Conservation (phyloP, 768 basidiomycete species). For the Boletus coccyginus region DNA sequence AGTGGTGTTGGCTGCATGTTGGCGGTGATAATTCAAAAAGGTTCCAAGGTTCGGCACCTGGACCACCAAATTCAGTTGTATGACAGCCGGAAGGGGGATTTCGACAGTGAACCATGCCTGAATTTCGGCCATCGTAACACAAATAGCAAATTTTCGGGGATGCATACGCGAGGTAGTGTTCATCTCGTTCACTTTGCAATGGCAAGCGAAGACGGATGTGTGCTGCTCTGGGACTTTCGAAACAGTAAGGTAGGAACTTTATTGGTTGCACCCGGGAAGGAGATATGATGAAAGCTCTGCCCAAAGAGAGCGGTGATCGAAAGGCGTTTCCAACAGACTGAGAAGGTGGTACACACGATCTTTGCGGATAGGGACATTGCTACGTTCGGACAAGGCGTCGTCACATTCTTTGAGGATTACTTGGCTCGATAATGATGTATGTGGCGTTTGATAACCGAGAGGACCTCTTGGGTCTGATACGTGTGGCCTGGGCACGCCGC, state of each 20-base stretch:
- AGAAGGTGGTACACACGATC: constrained; percentile 39
- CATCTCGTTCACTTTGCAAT: constrained; percentile 43
- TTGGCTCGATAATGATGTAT: constrained; percentile 17
- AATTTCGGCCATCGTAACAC: constrained; percentile 42
- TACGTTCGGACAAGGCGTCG: constrained; percentile 38
- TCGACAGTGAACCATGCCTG: constrained; percentile 39
- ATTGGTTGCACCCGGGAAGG: constrained; percentile 9
- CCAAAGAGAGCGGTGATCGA: constrained; percentile 37
- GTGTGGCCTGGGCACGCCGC: constrained; percentile 16
- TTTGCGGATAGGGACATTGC: constrained; percentile 40
- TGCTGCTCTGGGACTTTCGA: constrained; percentile 51
- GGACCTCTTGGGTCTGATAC: background rate
- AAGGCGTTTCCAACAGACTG: constrained; percentile 30
- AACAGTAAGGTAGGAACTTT: constrained; percentile 39
- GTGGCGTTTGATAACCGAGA: background rate
- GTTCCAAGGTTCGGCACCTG: constrained; percentile 44
- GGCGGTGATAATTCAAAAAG: constrained; percentile 10
- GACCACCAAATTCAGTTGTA: constrained; percentile 49
- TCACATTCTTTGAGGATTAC: constrained; percentile 39
- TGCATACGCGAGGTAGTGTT: constrained; percentile 40
- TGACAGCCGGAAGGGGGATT: constrained; percentile 41
- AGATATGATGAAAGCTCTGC: constrained; percentile 19
- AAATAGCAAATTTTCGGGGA: constrained; percentile 20
- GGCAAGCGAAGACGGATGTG: constrained; percentile 43
- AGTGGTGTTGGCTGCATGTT: constrained; percentile 22